phyloP scores from a whole-genome alignment of 805 yeast species.

The Yamadazyma nakazawae region DNA sequence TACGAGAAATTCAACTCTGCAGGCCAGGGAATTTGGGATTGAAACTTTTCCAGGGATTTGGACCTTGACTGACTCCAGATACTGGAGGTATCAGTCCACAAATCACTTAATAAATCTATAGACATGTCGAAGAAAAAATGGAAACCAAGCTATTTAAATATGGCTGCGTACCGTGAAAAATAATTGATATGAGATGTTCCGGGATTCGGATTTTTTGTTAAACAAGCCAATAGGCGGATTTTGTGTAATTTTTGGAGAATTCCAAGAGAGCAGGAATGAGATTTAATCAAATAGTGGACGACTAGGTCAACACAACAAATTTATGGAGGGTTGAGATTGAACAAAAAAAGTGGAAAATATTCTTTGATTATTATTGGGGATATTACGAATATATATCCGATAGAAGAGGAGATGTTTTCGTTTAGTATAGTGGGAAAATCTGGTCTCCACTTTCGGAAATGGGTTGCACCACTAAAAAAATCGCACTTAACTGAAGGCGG shows the following conservation, averaged over 20 bases:
- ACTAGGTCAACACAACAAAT: background rate
- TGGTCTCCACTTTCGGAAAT: slow-evolving; percentile 7
- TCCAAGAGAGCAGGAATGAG: background rate
- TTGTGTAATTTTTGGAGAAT: slow-evolving; percentile 3
- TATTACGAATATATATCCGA: background rate
- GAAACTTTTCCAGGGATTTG: background rate
- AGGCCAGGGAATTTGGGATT: background rate
- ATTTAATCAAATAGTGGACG: too few species aligned
- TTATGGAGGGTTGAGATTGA: background rate
- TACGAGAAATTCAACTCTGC: background rate
- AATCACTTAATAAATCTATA: slow-evolving; percentile 9
- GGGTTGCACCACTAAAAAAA: background rate
- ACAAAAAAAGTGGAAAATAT: background rate
- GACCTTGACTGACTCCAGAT: background rate
- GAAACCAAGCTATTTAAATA: background rate
- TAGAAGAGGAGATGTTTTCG: slow-evolving; percentile 2
- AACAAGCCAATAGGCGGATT: slow-evolving; percentile 8
- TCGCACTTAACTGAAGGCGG: background rate
- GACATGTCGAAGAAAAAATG: slow-evolving; percentile 3
- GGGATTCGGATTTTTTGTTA: slow-evolving; percentile 9
- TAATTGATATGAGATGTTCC: slow-evolving; percentile 7
- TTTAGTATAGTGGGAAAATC: background rate
- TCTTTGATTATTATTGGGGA: background rate
- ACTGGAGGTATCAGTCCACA: slow-evolving; percentile 4
- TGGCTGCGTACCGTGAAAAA: slow-evolving; percentile 1